A percentile compares a stretch with the other conserved stretches of the same genome.
Evolutionary conservation across 768 basidiomycete species (phyloP).

Genomic region (Collybiopsis luxurians): DNA sequence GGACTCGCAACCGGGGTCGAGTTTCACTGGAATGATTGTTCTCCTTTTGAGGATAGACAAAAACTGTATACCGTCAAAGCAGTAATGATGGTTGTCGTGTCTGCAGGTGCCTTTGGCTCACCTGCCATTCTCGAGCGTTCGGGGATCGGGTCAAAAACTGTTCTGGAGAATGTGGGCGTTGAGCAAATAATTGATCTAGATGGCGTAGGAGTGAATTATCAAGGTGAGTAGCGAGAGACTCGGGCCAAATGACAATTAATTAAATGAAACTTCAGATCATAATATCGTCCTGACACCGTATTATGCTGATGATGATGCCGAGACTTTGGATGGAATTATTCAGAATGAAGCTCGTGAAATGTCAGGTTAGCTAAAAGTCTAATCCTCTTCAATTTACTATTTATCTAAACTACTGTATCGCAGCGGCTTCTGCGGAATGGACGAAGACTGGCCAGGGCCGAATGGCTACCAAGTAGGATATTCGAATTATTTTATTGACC

Average conservation of each 20-base stretch:
- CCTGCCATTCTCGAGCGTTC: constrained; percentile 57
- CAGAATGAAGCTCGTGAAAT: constrained; percentile 34
- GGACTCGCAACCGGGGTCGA: constrained; percentile 49
- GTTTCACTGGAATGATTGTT: too few species aligned
- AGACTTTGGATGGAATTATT: constrained; percentile 49
- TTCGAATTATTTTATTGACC: too few species aligned
- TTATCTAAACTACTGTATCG: too few species aligned
- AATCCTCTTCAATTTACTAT: too few species aligned
- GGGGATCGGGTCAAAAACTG: constrained; percentile 57
- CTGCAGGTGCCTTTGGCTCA: constrained; percentile 54
- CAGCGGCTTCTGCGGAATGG: too few species aligned
- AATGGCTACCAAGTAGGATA: constrained; percentile 57
- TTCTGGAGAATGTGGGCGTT: constrained; percentile 50
- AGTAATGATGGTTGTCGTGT: constrained; percentile 49
- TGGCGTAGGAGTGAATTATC: constrained; percentile 72
- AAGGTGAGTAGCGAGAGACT: constrained; percentile 31
- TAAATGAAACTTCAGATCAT: constrained; percentile 35
- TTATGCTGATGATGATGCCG: constrained; percentile 39
- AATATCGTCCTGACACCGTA: constrained; percentile 36
- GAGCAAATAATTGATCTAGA: constrained; percentile 58
- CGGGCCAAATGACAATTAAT: too few species aligned
- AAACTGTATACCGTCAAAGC: constrained; percentile 19
- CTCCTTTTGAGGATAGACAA: too few species aligned
- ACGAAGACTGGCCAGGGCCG: constrained; percentile 38
- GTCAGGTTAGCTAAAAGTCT: too few species aligned